Conservation (phyloP, 164 flowering plant species). For the Cinnamomum chago region DNA sequence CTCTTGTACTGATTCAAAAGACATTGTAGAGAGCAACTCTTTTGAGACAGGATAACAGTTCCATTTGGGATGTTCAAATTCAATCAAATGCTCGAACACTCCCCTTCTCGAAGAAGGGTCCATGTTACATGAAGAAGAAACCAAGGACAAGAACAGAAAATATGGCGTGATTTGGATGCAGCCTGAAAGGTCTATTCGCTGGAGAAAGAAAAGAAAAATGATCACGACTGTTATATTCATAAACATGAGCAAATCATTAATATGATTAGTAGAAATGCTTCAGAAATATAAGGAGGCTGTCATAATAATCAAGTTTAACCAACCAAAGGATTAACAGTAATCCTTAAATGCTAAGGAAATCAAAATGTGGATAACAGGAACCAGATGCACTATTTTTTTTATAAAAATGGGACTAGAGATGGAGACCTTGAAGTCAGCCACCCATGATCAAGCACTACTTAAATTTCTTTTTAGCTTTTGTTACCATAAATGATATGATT, state of each 20-base stretch:
- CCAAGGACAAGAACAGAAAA: constrained; percentile 45
- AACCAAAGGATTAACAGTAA: neutral
- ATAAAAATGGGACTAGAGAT: too few species aligned
- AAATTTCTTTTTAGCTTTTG: too few species aligned
- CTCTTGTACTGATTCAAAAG: constrained; percentile 55
- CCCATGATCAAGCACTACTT: too few species aligned
- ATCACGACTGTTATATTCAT: neutral
- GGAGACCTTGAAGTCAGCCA: too few species aligned
- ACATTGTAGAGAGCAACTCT: constrained; percentile 21
- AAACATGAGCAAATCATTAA: neutral
- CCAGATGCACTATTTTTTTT: neutral
- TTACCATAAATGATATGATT: too few species aligned
- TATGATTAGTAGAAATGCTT: neutral
- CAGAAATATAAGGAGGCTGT: neutral
- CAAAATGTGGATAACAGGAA: neutral
- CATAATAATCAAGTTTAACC: neutral
- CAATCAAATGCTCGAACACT: constrained; percentile 14
- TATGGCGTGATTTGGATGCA: constrained; percentile 59
- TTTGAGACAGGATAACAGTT: constrained; percentile 9
- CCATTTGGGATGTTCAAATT: constrained; percentile 15
- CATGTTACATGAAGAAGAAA: constrained; percentile 34
- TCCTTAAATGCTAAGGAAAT: neutral
- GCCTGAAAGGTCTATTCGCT: constrained; percentile 69
- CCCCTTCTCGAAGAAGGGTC: constrained; percentile 27
- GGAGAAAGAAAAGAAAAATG: constrained; percentile 16